These are phyloP conservation scores for Leersia perrieri DNA, from an alignment of 176 grass and related monocot species.

Conservation along the genomic window DNA sequence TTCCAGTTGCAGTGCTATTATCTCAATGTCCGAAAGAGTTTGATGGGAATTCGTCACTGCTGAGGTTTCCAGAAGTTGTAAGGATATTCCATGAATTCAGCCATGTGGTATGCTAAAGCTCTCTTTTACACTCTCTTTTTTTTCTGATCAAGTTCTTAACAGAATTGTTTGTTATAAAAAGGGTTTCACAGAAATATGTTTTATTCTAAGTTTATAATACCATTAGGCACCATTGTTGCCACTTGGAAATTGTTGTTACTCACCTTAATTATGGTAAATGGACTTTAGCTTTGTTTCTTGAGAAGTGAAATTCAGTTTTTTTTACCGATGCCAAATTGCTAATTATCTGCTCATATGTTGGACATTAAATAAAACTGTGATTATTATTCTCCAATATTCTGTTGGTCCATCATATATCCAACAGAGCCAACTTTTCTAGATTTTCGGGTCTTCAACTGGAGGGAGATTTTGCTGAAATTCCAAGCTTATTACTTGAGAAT, in stretches of 20 bases:
- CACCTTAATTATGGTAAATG: background rate
- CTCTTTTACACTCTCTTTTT: conserved; percentile 9
- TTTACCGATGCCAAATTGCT: background rate
- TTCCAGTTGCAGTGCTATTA: conserved; percentile 73
- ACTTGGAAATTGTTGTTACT: background rate
- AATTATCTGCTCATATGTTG: conserved; percentile 11
- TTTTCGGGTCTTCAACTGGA: conserved; percentile 76
- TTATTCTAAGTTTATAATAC: background rate
- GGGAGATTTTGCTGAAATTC: conserved; percentile 87
- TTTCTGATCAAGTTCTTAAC: background rate
- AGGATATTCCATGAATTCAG: conserved; percentile 95
- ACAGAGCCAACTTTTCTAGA: conserved; percentile 68
- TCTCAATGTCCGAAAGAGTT: conserved; percentile 85
- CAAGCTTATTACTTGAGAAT: conserved; percentile 85
- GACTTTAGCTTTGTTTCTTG: background rate
- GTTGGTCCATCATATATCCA: conserved; percentile 93
- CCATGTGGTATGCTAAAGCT: conserved; percentile 80
- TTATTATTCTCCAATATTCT: conserved; percentile 32
- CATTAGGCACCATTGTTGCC: background rate
- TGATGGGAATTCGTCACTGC: conserved; percentile 64
- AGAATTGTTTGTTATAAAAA: conserved; percentile 17
- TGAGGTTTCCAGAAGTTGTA: conserved; percentile 89
- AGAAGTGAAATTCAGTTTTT: background rate
- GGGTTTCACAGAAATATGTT: background rate
- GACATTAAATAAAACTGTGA: conserved; percentile 2